Conservation (phyloP, 257 asterid genomes). For the Salvia rosmarinus region DNA sequence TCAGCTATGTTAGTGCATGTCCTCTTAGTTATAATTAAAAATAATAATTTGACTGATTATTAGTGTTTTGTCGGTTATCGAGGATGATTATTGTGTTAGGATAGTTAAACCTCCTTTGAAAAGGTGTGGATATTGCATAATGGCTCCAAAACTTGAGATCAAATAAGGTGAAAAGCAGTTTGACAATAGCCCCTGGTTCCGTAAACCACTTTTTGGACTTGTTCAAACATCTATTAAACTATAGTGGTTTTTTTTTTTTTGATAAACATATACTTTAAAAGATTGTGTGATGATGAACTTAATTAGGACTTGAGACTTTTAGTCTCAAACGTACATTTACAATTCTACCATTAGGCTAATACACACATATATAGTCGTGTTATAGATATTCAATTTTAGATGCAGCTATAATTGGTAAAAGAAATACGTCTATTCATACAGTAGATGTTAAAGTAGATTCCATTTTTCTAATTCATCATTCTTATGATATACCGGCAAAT, state of each 20-base stretch:
- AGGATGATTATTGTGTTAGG: slow-evolving; percentile 35
- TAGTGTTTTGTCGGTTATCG: slow-evolving; percentile 20
- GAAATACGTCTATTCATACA: no score
- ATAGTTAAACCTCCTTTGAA: neutral
- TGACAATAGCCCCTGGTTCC: slow-evolving; percentile 29
- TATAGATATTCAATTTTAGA: no score
- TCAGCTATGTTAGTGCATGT: neutral
- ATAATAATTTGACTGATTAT: neutral
- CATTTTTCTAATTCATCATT: neutral
- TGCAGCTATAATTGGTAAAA: no score
- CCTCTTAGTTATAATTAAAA: neutral
- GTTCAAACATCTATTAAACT: neutral
- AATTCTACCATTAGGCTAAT: no score
- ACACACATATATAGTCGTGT: no score
- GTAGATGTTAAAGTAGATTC: neutral
- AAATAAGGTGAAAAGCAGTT: no score
- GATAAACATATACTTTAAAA: no score
- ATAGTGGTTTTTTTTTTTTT: no score
- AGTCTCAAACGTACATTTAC: no score
- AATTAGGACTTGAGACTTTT: no score
- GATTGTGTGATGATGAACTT: no score
- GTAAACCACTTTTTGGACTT: slow-evolving; percentile 28
- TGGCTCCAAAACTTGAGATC: no score
- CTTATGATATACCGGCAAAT: neutral
- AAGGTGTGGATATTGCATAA: neutral